Base-by-base conservation (phyloP, 2,329 filamentous ascomycete genomes). In the Penicillium sp. region DNA sequence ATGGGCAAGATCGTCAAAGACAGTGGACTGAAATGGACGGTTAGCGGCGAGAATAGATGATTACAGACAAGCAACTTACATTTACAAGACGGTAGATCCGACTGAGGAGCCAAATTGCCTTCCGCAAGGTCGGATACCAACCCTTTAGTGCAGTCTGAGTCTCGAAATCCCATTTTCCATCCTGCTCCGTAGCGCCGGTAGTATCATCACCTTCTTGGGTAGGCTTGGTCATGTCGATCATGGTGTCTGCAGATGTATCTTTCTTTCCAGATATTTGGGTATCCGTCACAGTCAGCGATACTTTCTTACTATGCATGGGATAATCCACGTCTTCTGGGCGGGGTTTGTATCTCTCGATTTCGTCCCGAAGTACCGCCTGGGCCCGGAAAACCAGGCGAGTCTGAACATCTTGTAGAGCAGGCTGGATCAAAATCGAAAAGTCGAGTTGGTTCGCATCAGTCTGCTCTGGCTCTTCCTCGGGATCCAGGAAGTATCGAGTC, bases 1-100 rank as follows among this genome's bases (percentile, higher is more conserved):
- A 72, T 91, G 89, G 6, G 89, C 88, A 3, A 91, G 81, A 68
- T 91, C 88, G 67, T 90, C 87, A 69, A 90, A 90, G 43, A 90
- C 86, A 25, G 84, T 86, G 59, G 87, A 87, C 84, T 87, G 57
- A 52, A 37, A 25, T 30, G 33, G 30, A n/a, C 59, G 30, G 62
- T 73, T 57, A 71, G 63, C 56, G 37, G 26, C 14, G 43, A 42
- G 6, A 16, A 52, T 48, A 43, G 6, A 37, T 13, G 6, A 6
- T 16, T 25, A 6, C 28, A 22, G 22, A 55, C 4, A n/a, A 7
- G 16, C 7, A 46, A 48, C 65, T 61, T 78, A 87, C 87, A 69
- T 90, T 89, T 46, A 90, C 87, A 43, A 90, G 82, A 8, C 87
- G 83, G 72, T 90, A 90, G 65, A 90, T 90, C 57, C 87, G 83